Conservation (phyloP, 441 rosid species). For the Eruca vesicaria region DNA sequence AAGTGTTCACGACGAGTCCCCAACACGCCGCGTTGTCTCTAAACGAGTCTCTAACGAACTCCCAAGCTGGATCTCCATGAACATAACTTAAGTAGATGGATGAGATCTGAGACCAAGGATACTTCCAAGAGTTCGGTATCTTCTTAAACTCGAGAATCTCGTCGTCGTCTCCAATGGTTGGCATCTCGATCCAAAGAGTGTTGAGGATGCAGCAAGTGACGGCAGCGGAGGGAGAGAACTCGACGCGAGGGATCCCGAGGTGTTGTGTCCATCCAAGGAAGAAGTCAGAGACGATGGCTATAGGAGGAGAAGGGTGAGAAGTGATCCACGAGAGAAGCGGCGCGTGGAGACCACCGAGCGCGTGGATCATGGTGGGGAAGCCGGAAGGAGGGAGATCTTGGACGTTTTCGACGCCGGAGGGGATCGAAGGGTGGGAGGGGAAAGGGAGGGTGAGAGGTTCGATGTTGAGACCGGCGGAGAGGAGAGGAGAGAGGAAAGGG, state of each 20-base stretch:
- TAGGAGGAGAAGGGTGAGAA: constrained; percentile 52
- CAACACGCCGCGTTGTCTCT: constrained; percentile 36
- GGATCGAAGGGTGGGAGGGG: constrained; percentile 33
- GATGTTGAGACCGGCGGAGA: constrained; percentile 28
- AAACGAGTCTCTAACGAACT: constrained; percentile 36
- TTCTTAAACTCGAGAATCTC: constrained; percentile 32
- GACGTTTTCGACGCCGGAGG: constrained; percentile 36
- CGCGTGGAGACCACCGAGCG: constrained; percentile 41
- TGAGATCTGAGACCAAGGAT: constrained; percentile 43
- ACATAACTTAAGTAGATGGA: constrained; percentile 24
- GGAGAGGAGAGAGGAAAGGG: constrained; percentile 38
- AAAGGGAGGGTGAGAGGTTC: constrained; percentile 45
- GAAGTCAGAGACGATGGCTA: constrained; percentile 49
- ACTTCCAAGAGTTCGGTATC: constrained; percentile 41
- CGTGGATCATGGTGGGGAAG: constrained; percentile 31
- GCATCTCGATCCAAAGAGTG: constrained; percentile 45
- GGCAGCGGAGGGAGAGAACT: constrained; percentile 58
- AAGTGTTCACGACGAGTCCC: constrained; percentile 49
- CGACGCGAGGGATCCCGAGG: constrained; percentile 40
- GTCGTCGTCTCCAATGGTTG: constrained; percentile 18
- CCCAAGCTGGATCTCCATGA: constrained; percentile 38
- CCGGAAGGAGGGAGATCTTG: constrained; percentile 36
- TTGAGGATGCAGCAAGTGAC: constrained; percentile 38
- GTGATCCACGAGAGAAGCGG: constrained; percentile 48
- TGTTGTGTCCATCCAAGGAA: constrained; percentile 55